Percentiles rank a stretch among this genome's conserved stretches.
These are phyloP conservation scores for Ploettnerulaceae sp. DNA, from an alignment of 2,329 filamentous ascomycete genomes.

Conservation along the genomic window DNA sequence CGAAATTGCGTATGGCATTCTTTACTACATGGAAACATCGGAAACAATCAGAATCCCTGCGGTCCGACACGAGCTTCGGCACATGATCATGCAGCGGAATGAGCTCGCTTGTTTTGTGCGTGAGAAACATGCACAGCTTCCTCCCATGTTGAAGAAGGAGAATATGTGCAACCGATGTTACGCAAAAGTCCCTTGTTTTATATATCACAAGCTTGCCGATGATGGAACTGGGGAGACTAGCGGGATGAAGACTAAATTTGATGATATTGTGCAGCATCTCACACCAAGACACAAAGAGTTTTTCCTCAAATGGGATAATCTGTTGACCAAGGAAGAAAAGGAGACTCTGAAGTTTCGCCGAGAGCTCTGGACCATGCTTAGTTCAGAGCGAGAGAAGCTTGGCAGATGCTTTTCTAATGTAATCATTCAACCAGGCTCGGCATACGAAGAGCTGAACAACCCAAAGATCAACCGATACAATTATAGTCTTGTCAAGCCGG, in stretches of 20 bases:
- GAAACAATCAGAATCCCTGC: constrained; percentile 81
- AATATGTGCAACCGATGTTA: constrained; percentile 84
- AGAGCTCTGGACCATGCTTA: constrained; percentile 95
- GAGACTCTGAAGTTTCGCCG: constrained; percentile 81
- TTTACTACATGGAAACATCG: constrained; percentile 93
- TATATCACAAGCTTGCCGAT: constrained; percentile 88
- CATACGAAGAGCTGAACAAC: constrained; percentile 61
- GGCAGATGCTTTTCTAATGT: constrained; percentile 89
- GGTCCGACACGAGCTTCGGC: constrained; percentile 79
- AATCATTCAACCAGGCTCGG: constrained; percentile 73
- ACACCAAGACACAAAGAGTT: constrained; percentile 71
- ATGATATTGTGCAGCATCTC: constrained; percentile 74
- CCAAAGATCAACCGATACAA: constrained; percentile 87
- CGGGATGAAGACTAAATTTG: constrained; percentile 75
- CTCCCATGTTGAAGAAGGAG: constrained; percentile 78
- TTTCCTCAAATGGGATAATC: constrained; percentile 89
- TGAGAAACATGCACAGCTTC: constrained; percentile 72
- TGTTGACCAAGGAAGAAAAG: constrained; percentile 91
- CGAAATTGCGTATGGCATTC: constrained; percentile 79
- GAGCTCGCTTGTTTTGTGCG: constrained; percentile 80
- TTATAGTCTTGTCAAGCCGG: constrained; percentile 78
- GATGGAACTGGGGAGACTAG: constrained; percentile 76
- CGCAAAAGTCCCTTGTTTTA: constrained; percentile 83
- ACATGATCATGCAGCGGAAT: constrained; percentile 97
- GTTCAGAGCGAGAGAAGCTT: constrained; percentile 77